These are phyloP conservation scores for Croton setiger DNA, from an alignment of 441 rosid species.

Conservation along the genomic window DNA sequence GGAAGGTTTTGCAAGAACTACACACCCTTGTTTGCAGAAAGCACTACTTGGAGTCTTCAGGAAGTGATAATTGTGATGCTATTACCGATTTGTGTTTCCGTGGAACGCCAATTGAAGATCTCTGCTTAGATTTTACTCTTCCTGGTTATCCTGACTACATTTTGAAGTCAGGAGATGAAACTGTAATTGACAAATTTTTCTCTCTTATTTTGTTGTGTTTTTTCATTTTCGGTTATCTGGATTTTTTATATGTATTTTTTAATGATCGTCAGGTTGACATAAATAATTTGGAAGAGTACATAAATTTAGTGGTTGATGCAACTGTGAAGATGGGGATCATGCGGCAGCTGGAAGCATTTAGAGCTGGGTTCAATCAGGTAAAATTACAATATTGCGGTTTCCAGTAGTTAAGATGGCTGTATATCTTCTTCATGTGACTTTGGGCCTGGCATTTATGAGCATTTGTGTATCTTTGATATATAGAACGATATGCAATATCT, in stretches of 20 bases:
- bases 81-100: constrained; percentile 51
- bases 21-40: constrained; percentile 76
- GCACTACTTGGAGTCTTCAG: constrained; percentile 55
- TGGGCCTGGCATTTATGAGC: neutral
- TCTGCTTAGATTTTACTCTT: constrained; percentile 88
- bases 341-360: constrained; percentile 91
- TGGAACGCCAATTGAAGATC: constrained; percentile 74
- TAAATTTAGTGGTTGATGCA: constrained; percentile 84
- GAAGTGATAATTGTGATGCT: constrained; percentile 36
- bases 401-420: neutral
- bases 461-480: neutral
- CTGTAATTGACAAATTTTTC: constrained; percentile 36
- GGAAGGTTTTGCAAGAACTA: constrained; percentile 87
- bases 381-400: neutral
- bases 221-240: neutral
- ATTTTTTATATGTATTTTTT: neutral
- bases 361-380: constrained; percentile 98
- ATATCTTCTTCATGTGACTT: neutral
- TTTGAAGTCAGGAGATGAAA: constrained; percentile 78
- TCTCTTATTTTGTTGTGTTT: neutral
- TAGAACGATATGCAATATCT: neutral
- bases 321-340: constrained; percentile 78
- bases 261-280: constrained; percentile 59
- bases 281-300: constrained; percentile 80
- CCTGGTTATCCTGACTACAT: constrained; percentile 95